These are phyloP conservation scores for Zymoseptoria tritici DNA, from an alignment of 2,329 filamentous ascomycete species.

Conservation along the genomic window DNA sequence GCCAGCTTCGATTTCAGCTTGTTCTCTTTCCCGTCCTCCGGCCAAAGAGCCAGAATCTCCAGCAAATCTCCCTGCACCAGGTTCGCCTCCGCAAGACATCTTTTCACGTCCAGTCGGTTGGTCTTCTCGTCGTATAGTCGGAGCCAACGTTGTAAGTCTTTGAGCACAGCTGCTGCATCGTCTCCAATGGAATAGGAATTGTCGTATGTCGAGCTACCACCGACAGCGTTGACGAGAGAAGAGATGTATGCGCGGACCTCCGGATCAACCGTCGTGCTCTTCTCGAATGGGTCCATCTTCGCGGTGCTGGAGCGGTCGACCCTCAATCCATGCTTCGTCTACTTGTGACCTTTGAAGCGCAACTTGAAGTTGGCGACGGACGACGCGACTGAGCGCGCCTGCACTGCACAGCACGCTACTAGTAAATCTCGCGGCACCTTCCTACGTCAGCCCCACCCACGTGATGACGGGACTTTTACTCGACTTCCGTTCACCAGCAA, in stretches of 20 bases:
- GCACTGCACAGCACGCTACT: neutral
- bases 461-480: neutral
- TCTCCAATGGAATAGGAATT: constrained; percentile 76
- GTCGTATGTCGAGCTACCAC: constrained; percentile 27
- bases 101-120: constrained; percentile 88
- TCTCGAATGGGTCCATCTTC: constrained; percentile 13
- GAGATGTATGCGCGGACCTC: constrained; percentile 90
- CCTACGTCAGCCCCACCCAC: neutral
- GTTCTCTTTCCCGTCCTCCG: constrained; percentile 63
- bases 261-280: constrained; percentile 58
- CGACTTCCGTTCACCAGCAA: neutral
- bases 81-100: constrained; percentile 86
- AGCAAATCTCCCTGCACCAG: constrained; percentile 83
- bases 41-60: constrained; percentile 79
- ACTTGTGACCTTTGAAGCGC: neutral
- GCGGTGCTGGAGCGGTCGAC: neutral
- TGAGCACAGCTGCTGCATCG: constrained; percentile 82
- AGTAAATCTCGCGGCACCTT: neutral
- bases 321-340: neutral
- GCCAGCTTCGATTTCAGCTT: constrained; percentile 71
- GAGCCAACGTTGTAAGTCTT: constrained; percentile 92
- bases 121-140: constrained; percentile 69
- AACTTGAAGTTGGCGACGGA: neutral
- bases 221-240: constrained; percentile 83
- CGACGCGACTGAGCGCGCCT: neutral